Evolutionary conservation across 1,284 basidiomycete species (phyloP).

Genomic region (Kwoniella shivajii): DNA sequence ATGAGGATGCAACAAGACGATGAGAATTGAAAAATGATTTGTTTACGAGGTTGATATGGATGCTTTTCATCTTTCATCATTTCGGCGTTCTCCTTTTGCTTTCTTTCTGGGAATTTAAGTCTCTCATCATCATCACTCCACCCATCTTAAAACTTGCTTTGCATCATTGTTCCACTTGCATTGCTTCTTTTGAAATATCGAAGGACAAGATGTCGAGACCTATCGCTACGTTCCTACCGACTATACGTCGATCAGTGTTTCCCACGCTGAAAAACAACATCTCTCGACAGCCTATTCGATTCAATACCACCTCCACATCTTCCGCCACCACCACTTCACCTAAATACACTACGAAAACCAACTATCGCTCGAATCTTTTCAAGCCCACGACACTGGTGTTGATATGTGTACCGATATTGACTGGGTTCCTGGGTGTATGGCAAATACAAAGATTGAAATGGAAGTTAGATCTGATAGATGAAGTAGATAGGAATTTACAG

Average conservation of each 20-base stretch:
- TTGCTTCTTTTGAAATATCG: neutral
- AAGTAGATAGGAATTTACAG: constrained; percentile 87
- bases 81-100: too few species aligned
- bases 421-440: constrained; percentile 92
- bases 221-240: neutral
- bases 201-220: constrained; percentile 3
- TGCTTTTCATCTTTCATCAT: neutral
- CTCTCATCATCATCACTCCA: too few species aligned
- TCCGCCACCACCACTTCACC: neutral
- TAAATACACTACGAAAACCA: constrained; percentile 1
- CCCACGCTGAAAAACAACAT: neutral
- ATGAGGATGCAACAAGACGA: neutral
- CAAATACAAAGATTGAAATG: constrained; percentile 86
- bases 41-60: constrained; percentile 2
- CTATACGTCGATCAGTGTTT: neutral
- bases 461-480: constrained; percentile 93
- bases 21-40: neutral
- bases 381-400: constrained; percentile 73
- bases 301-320: neutral
- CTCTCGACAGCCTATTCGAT: neutral
- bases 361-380: constrained; percentile 19
- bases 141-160: too few species aligned
- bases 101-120: too few species aligned
- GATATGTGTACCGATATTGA: constrained; percentile 85
- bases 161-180: too few species aligned